Evolutionary conservation across 306 rosid species (phyloP), one percentile per base, ranked within the genome.

Genomic region (Elaeagnus macrophylla): DNA sequence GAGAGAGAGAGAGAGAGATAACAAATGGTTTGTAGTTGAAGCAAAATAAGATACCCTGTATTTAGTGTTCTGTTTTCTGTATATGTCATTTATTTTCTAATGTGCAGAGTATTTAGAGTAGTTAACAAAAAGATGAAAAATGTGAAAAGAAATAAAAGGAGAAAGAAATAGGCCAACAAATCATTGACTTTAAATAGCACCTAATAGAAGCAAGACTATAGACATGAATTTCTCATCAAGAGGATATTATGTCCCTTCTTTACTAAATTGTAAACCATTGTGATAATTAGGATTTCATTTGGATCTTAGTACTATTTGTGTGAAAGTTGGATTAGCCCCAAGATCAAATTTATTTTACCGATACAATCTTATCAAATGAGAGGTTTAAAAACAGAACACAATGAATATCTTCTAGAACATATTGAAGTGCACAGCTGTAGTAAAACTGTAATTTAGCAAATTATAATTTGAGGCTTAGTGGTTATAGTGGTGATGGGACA

Each of bases 161-260:
- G 75, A 76, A 67, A 73, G 72, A 50, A 71, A 82, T 68, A 79
- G 69, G 39, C 54, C 75, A 79, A 57, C 83, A 18, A 37, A 79
- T 72, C 39, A 74, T 79, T 79, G 83, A 83, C 85, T 77, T 45
- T 12, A n/a, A 16, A 10, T 0, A 37, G 64, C 62, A 70, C 68
- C 66, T 52, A 53, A 65, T 58, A 50, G 17, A 64, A 47, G 69
- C 53, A 61, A 61, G 64, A 69, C 25, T 60, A 47, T 44, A 18
- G 65, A 51, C 48, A 7, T 50, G 7, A 8, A 45, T 45, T 5
- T 15, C 49, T 12, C n/a, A 12, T 17, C n/a, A 45, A 14, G 17
- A 45, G 49, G 9, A 16, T 49, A 1, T 9, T 17, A 12, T 15
- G 20, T 19, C 36, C 12, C 13, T 19, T 49, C 36, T 19, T 15